Evolutionary conservation across 2,329 filamentous ascomycete species (phyloP).

Genomic region (Pyrenochaeta sp.): DNA sequence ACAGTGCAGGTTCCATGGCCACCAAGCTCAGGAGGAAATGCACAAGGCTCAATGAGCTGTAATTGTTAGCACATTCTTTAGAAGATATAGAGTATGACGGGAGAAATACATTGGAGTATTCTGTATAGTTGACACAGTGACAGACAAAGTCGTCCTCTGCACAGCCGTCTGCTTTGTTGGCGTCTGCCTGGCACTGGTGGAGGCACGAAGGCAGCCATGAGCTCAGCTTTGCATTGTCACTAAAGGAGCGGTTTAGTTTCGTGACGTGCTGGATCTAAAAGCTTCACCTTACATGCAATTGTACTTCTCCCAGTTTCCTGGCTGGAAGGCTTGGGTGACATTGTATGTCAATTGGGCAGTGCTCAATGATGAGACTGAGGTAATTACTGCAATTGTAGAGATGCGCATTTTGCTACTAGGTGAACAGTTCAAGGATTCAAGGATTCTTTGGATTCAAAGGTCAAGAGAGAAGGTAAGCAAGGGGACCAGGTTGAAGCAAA

Average conservation of each 20-base stretch:
- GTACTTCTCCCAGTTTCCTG: conserved; percentile 30
- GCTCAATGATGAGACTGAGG: conserved; percentile 3
- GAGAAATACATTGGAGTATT: conserved; percentile 26
- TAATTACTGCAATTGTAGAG: too few relatives aligned
- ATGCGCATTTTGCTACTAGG: too few relatives aligned
- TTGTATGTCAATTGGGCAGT: conserved; percentile 31
- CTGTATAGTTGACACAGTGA: conserved; percentile 29
- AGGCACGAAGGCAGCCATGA: conserved; percentile 20
- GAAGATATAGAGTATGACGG: too few relatives aligned
- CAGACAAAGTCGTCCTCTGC: conserved; percentile 31
- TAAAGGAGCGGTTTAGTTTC: not conserved
- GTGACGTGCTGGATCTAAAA: not conserved
- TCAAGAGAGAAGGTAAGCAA: too few relatives aligned
- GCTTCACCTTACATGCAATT: conserved; percentile 29
- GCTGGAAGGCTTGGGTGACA: conserved; percentile 21
- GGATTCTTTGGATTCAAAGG: too few relatives aligned
- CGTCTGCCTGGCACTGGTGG: conserved; percentile 22
- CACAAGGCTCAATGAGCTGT: conserved; percentile 28
- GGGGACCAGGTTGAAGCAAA: too few relatives aligned
- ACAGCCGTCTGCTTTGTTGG: conserved; percentile 28
- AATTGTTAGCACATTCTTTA: not conserved
- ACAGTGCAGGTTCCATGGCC: conserved; percentile 21
- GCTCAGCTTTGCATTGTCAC: conserved; percentile 22
- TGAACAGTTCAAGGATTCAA: too few relatives aligned
- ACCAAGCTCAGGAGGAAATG: conserved; percentile 14